phyloP scores from a whole-genome alignment of 2,329 filamentous ascomycete genomes.

The Penicillium oxalicum region DNA sequence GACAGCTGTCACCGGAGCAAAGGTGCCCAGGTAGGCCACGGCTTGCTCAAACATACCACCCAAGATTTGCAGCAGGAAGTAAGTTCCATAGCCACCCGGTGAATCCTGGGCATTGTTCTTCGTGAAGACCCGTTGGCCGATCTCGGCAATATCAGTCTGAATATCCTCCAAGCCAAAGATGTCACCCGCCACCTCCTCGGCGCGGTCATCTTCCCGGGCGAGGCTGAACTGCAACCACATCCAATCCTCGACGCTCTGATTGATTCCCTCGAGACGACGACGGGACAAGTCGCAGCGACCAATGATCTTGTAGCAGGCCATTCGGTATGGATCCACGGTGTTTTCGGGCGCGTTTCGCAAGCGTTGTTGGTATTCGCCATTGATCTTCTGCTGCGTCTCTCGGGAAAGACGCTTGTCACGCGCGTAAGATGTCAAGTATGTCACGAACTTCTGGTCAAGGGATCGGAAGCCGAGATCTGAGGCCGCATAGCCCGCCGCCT shows the following conservation, averaged over 20 bases:
- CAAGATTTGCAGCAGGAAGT: conserved; percentile 86
- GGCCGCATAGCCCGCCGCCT: conserved; percentile 82
- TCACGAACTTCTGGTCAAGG: conserved; percentile 82
- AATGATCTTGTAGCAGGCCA: conserved; percentile 97
- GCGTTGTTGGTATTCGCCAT: conserved; percentile 81
- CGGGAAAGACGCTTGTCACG: conserved; percentile 70
- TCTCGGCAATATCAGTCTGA: conserved; percentile 74
- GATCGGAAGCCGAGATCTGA: conserved; percentile 76
- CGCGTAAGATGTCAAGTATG: conserved; percentile 80
- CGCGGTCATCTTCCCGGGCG: conserved; percentile 55
- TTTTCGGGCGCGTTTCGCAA: conserved; percentile 77
- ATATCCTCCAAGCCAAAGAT: conserved; percentile 62
- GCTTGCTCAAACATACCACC: conserved; percentile 93
- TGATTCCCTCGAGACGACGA: conserved; percentile 53
- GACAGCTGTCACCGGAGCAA: conserved; percentile 87
- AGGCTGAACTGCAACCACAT: conserved; percentile 61
- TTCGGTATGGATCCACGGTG: conserved; percentile 86
- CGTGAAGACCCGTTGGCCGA: conserved; percentile 84
- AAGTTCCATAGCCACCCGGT: conserved; percentile 75
- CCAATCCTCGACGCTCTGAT: conserved; percentile 59
- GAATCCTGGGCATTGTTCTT: conserved; percentile 76
- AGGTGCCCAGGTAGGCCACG: conserved; percentile 81
- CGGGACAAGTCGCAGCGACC: conserved; percentile 63
- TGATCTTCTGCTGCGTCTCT: conserved; percentile 79
- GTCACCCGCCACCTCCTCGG: conserved; percentile 57